phyloP scores from a whole-genome alignment of 768 basidiomycete genomes.

The Podaxis rugospora region DNA sequence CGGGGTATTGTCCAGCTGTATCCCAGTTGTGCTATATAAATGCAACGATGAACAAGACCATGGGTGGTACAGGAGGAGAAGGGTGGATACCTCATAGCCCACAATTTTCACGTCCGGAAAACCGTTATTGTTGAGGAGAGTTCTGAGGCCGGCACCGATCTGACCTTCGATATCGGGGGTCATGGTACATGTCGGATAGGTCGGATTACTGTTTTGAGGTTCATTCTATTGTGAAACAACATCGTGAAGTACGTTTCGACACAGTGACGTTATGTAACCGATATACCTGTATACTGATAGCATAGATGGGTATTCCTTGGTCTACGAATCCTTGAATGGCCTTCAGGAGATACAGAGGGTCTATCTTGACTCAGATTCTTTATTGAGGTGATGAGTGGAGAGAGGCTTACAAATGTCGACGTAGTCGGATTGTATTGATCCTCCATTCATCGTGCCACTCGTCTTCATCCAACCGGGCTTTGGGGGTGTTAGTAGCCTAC shows the following conservation, averaged over 20 bases:
- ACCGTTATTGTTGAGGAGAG: constrained; percentile 58
- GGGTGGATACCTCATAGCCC: constrained; percentile 35
- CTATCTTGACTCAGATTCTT: constrained; percentile 26
- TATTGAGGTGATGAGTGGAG: neutral
- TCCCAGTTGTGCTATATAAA: constrained; percentile 64
- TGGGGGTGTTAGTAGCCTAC: neutral
- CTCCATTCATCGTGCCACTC: constrained; percentile 63
- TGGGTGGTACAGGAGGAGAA: neutral
- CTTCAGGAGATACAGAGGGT: constrained; percentile 71
- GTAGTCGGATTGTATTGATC: constrained; percentile 48
- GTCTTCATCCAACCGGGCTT: constrained; percentile 82
- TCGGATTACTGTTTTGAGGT: constrained; percentile 54
- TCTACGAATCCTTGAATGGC: constrained; percentile 62
- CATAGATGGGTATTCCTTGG: constrained; percentile 59
- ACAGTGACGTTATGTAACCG: neutral
- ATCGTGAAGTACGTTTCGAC: neutral
- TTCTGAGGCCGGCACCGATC: constrained; percentile 51
- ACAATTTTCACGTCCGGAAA: constrained; percentile 57
- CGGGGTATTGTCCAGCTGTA: constrained; percentile 58
- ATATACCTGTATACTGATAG: constrained; percentile 50
- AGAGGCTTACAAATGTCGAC: constrained; percentile 40
- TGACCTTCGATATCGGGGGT: constrained; percentile 51
- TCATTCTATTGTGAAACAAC: constrained; percentile 31
- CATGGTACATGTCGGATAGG: constrained; percentile 64
- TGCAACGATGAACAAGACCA: neutral